Base-by-base conservation (phyloP, 2,329 filamentous ascomycete genomes). In the Fusarium sp. region DNA sequence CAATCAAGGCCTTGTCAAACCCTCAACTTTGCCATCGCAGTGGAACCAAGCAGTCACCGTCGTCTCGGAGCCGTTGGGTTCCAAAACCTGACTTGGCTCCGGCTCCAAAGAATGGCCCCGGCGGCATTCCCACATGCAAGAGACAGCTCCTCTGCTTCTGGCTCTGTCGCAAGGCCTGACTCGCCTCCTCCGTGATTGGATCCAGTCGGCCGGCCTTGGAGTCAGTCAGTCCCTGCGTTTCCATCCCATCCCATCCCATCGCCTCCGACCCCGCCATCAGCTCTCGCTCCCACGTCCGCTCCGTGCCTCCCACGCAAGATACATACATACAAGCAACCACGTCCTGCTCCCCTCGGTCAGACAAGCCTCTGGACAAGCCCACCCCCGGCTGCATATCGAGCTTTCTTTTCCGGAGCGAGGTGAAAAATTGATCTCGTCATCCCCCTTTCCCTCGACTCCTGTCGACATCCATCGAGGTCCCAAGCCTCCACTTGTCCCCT, bases 381-480 rank as follows among this genome's bases (percentile, higher is more conserved):
- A 76, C 76, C 74, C 47, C 77, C 76, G 69, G 71, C 74, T 74
- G 74, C 76, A 78, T 78, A 78, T 75, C 75, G 50, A 63, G 54
- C 65, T 62, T 76, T 66, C 63, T 70, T 70, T 71, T 68, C 65
- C 71, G 68, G 73, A 78, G 73, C 73, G 74, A 50, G 35, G 42
- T 38, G 56, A 56, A 75, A 77, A 74, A 74, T 76, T 75, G 70
- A 75, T 78, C 78, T 81, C 78, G 76, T 80, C 79, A 79, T 81
- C 71, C 70, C 76, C 72, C 72, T 74, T 78, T 65, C 67, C 33
- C 27, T 65, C 35, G 36, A 40, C 36, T 42, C 38, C 29, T 9
- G 29, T 42, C 40, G 62, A 42, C 63, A 67, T 63, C 64, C 63
- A 67, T 65, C 64, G 69, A 63, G 65, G 54, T 57, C 67, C 65